These are phyloP conservation scores for Aspergillus homomorphus DNA, from an alignment of 495 filamentous ascomycete species.

Conservation along the genomic window DNA sequence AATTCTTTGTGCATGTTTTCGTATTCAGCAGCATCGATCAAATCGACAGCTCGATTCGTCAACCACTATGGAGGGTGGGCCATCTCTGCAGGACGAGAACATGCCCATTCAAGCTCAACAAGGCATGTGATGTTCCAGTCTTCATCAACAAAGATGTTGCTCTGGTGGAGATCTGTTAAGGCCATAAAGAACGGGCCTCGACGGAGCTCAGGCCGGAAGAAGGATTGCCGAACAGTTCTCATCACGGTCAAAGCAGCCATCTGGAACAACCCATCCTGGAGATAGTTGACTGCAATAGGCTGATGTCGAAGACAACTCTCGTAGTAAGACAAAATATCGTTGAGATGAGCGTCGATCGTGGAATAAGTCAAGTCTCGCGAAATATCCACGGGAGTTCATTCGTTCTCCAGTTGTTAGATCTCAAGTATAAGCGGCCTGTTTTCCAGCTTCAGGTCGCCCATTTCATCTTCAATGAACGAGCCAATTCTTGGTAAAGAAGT, in stretches of 20 bases:
- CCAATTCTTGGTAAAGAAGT: constrained; percentile 33
- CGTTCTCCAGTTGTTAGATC: constrained; percentile 34
- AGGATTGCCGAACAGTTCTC: constrained; percentile 26
- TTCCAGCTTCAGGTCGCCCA: constrained; percentile 24
- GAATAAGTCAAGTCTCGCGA: constrained; percentile 28
- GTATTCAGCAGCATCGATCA: constrained; percentile 20
- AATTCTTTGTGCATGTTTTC: constrained; percentile 18
- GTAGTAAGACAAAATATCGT: constrained; percentile 30
- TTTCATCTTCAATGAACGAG: constrained; percentile 29
- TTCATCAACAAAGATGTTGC: constrained; percentile 31
- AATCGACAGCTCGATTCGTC: constrained; percentile 25
- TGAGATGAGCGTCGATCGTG: constrained; percentile 30
- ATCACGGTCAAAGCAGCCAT: constrained; percentile 26
- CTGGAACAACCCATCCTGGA: constrained; percentile 28
- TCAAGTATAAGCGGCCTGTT: constrained; percentile 32
- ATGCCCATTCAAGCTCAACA: constrained; percentile 40
- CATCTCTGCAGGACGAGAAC: constrained; percentile 33
- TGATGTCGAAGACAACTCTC: constrained; percentile 34
- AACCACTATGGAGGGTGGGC: constrained; percentile 34
- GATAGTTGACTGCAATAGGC: constrained; percentile 29
- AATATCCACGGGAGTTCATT: constrained; percentile 34
- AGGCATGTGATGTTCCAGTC: constrained; percentile 29
- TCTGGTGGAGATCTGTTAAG: constrained; percentile 31
- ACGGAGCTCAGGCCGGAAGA: constrained; percentile 24
- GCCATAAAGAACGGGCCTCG: constrained; percentile 23